Evolutionary conservation across 2,329 filamentous ascomycete genomes (phyloP).

Genomic region (Exophiala bonariae): DNA sequence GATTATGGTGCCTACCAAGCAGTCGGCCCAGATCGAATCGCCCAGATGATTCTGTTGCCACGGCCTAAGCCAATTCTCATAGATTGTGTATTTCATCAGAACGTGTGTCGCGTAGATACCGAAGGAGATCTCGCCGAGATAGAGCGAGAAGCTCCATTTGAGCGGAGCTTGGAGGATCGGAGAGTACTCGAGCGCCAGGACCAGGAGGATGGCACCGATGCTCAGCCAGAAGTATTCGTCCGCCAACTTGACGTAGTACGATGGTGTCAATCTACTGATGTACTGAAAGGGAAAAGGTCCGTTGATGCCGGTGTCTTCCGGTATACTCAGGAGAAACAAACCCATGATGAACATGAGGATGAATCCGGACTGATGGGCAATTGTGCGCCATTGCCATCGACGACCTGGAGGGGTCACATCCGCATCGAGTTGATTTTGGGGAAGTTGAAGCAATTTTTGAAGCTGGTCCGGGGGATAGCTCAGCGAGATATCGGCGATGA

Average conservation of each 20-base stretch:
- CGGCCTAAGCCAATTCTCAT: neutral
- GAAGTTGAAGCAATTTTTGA: neutral
- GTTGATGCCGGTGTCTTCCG: neutral
- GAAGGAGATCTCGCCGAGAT: slow-evolving; percentile 12
- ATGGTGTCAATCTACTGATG: slow-evolving; percentile 35
- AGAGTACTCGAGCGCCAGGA: slow-evolving; percentile 4
- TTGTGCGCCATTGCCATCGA: too few relatives aligned
- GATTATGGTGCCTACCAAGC: neutral
- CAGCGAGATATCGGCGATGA: neutral
- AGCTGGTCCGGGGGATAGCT: neutral
- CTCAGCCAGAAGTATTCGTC: slow-evolving; percentile 37
- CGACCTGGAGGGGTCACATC: too few relatives aligned
- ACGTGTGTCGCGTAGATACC: slow-evolving; percentile 11
- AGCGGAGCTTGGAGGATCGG: slow-evolving; percentile 5
- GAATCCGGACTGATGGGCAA: neutral
- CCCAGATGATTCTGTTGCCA: neutral
- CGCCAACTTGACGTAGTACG: slow-evolving; percentile 39
- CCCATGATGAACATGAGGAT: neutral
- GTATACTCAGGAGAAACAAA: neutral
- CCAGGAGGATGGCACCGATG: slow-evolving; percentile 3
- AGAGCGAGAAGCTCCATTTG: slow-evolving; percentile 1
- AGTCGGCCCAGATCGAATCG: slow-evolving; percentile 2
- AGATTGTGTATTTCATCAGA: neutral
- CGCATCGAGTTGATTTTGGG: neutral
- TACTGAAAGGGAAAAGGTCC: slow-evolving; percentile 32